These are phyloP conservation scores for Rhododendron simsii DNA, from an alignment of 148 eudicot genomes.

Conservation along the genomic window DNA sequence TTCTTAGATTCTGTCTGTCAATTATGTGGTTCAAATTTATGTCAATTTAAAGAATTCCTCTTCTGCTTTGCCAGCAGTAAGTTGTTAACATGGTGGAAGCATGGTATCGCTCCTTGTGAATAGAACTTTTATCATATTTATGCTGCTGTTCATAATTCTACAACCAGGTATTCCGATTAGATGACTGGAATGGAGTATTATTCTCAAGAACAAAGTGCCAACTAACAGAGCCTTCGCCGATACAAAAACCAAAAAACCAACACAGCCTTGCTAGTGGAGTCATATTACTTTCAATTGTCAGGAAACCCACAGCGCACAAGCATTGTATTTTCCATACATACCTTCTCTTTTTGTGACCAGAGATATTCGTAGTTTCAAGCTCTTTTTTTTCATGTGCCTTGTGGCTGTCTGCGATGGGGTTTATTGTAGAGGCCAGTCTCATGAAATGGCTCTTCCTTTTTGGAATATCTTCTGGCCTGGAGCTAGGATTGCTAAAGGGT, in stretches of 20 bases:
- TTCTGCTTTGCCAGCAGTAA: neutral
- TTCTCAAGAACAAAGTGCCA: neutral
- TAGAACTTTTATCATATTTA: neutral
- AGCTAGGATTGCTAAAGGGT: conserved; percentile 73
- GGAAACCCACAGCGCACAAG: neutral
- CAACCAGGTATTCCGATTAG: neutral
- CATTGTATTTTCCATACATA: neutral
- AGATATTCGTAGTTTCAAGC: neutral
- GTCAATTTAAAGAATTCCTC: neutral
- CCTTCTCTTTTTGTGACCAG: neutral
- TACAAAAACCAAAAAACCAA: neutral
- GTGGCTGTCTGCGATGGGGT: neutral
- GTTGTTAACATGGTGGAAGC: neutral
- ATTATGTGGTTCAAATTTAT: neutral
- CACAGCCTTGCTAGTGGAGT: neutral
- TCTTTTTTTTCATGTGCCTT: conserved; percentile 1
- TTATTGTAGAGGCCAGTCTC: conserved; percentile 8
- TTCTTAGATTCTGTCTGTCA: neutral
- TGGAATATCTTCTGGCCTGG: conserved; percentile 86
- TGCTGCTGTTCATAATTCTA: neutral
- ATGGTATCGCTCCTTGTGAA: neutral
- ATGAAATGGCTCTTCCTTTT: conserved; percentile 37
- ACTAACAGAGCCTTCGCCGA: neutral
- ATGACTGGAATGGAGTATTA: neutral
- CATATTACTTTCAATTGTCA: neutral